Evolutionary conservation across 2,329 filamentous ascomycete genomes (phyloP), one percentile per base, ranked within the genome.

Genomic region (Fusarium mexicanum): DNA sequence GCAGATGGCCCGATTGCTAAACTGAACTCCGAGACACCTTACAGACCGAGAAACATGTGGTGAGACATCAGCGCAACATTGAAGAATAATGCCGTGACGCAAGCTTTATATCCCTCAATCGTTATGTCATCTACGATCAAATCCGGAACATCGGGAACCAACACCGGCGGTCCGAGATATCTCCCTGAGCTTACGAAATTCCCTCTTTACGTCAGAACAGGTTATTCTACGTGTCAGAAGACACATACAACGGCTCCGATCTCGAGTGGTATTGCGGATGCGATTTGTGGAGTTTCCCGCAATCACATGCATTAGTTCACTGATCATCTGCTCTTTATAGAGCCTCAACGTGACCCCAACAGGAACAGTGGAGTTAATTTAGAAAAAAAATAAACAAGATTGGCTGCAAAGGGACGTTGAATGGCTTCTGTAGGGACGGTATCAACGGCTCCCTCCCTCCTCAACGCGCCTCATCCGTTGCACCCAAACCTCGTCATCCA

Each of bases 371-470:
- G 55, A 20, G 20, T 26, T 26, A 0, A 20, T 18, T 4, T 16
- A 3, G 24, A 8, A 41, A 16, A 5, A 5, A 0, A 1, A 6
- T 4, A 6, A 31, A 20, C 2, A 12, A 16, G 1, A 31, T 43
- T 31, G 20, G 26, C 7, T 22, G 2, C 26, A 26, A 12, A 6
- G 4, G 18, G 18, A 10, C 3, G 17, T 24, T 22, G 11, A 31
- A 20, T 31, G 22, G 8, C 22, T 22, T 5, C 18, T 6, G 8
- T 31, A 0, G 11, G 4, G 5, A 8, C 22, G 37, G 37, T 2
- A 33, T 43, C 11, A 16, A 24, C 38, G 53, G 17, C 20, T 20
- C 5, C 24, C 26, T 31, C 16, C 6, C 8, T 24, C n/a, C n/a
- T 22, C 6, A 11, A 11, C 5, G 4, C 12, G 12, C 29, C 26